Evolutionary conservation across 116 monocot genomes (phyloP), one percentile per base, ranked within the genome.

Genomic region (Trichopus zeylanicus): DNA sequence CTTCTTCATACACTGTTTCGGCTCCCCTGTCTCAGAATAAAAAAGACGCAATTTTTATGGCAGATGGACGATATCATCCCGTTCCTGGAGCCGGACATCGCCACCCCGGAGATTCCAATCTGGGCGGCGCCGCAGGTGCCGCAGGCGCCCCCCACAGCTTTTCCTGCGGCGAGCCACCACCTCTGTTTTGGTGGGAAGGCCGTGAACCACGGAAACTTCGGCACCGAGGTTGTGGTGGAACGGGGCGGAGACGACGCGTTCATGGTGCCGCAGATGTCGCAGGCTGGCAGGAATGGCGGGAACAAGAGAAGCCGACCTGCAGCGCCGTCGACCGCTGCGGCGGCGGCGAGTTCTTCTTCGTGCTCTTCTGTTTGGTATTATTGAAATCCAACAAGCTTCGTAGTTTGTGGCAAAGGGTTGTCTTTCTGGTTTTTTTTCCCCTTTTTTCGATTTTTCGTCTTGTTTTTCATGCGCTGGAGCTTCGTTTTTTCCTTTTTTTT

Each of bases 221-320:
- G 46, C 34, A 35, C 34, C 34, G 7, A 35, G 7, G 7, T n/a
- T n/a, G n/a, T n/a, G n/a, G n/a, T n/a, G n/a, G n/a, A 35, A 3
- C 61, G 46, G 70, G 23, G 35, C 49, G 63, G 51, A 11, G 82
- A 87, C 26, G 86, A 78, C 31, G 51, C 66, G 6, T 78, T 81
- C 61, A 70, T 37, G 28, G 86, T 87, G 7, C 86, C 86, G 8
- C 69, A 81, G 72, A 67, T 87, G 46, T 28, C 51, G 35, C 47
- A 46, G 12, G 71, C 22, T 9, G 49, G 22, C 22, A 9, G 22
- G 0, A 8, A 24, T 7, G 19, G 19, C 49, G 22, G 22, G 23
- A 49, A 9, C 15, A 16, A 21, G 21, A 49, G 49, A 24, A 20
- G 21, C 22, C 5, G 15, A 6, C 19, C 49, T 1, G 4, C 5